Evolutionary conservation across 2,329 filamentous ascomycete species (phyloP).

Genomic region (Penicillium sp.): DNA sequence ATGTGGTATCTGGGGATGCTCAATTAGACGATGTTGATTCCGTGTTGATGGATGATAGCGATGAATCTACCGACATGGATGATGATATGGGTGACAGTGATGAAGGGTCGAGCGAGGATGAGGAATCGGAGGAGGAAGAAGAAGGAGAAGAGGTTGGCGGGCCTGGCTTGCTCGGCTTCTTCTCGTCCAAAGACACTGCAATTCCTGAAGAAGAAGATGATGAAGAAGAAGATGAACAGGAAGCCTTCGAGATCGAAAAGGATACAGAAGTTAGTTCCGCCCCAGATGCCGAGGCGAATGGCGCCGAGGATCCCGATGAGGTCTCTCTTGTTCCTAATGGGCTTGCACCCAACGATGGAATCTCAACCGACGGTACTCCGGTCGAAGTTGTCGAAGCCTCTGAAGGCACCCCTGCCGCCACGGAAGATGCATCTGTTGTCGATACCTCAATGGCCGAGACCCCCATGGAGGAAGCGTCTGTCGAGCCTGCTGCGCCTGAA

Average conservation of each 20-base stretch:
- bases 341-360: slow-evolving; percentile 16
- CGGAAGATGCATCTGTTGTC: slow-evolving; percentile 11
- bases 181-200: slow-evolving; percentile 43
- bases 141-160: slow-evolving; percentile 31
- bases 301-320: slow-evolving; percentile 34
- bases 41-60: slow-evolving; percentile 46
- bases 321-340: slow-evolving; percentile 36
- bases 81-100: slow-evolving; percentile 49
- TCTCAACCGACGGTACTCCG: slow-evolving; percentile 30
- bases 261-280: slow-evolving; percentile 25
- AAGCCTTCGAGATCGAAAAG: slow-evolving; percentile 24
- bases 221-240: slow-evolving; percentile 24
- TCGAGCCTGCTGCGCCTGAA: not conserved
- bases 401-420: slow-evolving; percentile 12
- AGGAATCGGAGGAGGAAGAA: slow-evolving; percentile 42
- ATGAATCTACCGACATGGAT: slow-evolving; percentile 49
- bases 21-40: slow-evolving; percentile 46
- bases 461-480: not conserved
- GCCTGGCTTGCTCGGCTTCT: slow-evolving; percentile 48
- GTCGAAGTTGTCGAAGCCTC: slow-evolving; percentile 19
- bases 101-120: slow-evolving; percentile 54
- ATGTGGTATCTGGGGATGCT: slow-evolving; percentile 27
- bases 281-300: slow-evolving; percentile 26
- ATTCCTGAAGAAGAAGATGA: slow-evolving; percentile 34
- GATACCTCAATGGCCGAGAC: slow-evolving; percentile 14